Evolutionary conservation across 805 yeast species (phyloP).

Genomic region (Torulaspora indica): DNA sequence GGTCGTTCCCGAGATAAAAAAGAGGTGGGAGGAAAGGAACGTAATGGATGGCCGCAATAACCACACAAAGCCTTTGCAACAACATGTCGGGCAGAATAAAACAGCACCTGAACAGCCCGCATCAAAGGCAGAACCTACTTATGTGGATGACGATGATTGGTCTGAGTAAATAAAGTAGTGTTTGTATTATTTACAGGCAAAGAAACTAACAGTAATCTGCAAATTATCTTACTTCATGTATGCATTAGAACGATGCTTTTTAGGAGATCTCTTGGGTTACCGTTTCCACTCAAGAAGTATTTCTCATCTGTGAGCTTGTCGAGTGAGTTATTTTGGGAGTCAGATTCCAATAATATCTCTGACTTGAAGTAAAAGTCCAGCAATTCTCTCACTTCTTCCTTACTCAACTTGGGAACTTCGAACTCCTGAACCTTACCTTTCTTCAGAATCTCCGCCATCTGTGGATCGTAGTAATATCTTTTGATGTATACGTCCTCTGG

Average conservation of each 20-base stretch:
- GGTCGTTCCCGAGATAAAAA: constrained; percentile 52
- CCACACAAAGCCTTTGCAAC: constrained; percentile 6
- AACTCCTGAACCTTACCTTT: constrained; percentile 39
- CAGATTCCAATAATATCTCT: constrained; percentile 39
- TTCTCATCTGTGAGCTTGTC: constrained; percentile 44
- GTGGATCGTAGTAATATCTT: constrained; percentile 47
- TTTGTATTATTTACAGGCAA: constrained; percentile 16
- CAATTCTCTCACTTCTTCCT: constrained; percentile 42
- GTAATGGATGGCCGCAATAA: constrained; percentile 18
- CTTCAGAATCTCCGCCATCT: constrained; percentile 46
- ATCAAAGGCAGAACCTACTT: constrained; percentile 22
- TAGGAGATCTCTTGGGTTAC: constrained; percentile 54
- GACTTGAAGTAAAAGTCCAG: constrained; percentile 41
- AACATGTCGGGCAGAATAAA: constrained; percentile 1
- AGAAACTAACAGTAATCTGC: constrained; percentile 4
- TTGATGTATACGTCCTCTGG: constrained; percentile 55
- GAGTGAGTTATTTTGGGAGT: constrained; percentile 30
- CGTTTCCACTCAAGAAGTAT: constrained; percentile 57
- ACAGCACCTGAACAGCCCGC: constrained; percentile 2
- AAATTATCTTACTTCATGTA: constrained; percentile 7
- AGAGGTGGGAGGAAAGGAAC: constrained; percentile 59
- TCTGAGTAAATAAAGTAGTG: constrained; percentile 23
- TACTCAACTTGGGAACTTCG: constrained; percentile 42
- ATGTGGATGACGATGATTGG: constrained; percentile 36
- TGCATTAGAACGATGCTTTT: constrained; percentile 33